Evolutionary conservation across 306 rosid genomes (phyloP).

Genomic region (Styphnolobium japonicum): DNA sequence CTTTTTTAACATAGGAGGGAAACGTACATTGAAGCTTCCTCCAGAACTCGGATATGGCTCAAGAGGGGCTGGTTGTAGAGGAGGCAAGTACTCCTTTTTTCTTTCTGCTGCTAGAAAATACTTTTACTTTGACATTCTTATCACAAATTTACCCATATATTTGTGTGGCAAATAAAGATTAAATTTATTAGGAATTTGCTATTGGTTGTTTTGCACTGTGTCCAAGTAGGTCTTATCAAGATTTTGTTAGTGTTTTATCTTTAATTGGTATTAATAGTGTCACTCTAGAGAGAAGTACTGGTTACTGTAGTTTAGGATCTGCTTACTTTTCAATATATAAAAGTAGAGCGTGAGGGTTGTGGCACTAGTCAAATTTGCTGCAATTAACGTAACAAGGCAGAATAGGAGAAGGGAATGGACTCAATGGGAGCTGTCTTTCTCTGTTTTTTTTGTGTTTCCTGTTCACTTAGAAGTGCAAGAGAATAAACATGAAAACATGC

Average conservation of each 20-base stretch:
- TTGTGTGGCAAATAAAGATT: background rate
- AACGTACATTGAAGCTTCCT: slow-evolving; percentile 81
- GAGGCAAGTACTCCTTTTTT: slow-evolving; percentile 53
- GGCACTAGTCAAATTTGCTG: background rate
- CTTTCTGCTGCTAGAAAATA: background rate
- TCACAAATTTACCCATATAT: background rate
- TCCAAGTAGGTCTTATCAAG: background rate
- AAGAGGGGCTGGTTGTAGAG: slow-evolving; percentile 95
- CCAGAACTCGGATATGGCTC: slow-evolving; percentile 86
- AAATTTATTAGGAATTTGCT: background rate
- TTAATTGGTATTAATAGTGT: background rate
- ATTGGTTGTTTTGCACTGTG: slow-evolving; percentile 9
- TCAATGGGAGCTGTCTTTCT: background rate
- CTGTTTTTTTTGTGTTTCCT: background rate
- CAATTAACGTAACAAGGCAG: background rate
- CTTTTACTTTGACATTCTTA: slow-evolving; percentile 9
- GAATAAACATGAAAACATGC: background rate
- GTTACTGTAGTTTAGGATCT: background rate
- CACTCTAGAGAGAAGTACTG: background rate
- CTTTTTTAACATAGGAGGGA: slow-evolving; percentile 61
- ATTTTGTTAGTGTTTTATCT: background rate
- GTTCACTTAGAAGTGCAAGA: background rate
- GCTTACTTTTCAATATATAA: background rate
- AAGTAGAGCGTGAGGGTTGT: background rate
- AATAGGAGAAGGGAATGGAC: background rate